Evolutionary conservation across 345 rosid genomes (phyloP), one percentile per base, ranked within the genome.

Genomic region (Gossypium rotundifolium): DNA sequence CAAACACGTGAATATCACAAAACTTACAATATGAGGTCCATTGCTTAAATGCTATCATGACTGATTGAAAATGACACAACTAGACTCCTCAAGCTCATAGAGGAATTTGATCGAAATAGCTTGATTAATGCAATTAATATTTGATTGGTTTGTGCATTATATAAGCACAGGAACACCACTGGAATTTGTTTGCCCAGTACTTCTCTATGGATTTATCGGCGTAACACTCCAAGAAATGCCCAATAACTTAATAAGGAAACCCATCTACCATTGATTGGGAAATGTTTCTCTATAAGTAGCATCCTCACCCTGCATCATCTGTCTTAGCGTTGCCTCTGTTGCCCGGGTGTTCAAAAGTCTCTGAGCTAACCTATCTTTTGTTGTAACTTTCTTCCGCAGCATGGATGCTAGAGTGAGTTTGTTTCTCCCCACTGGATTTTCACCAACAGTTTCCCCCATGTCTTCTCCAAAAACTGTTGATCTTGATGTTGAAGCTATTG

Each of bases 211-310:
- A 51, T 69, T 17, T 9, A 23, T 13, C 60, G 13, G 45, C 73
- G 29, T 52, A 27, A 27, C 73, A 52, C 65, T 57, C 29, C 53
- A 40, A 58, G 44, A 59, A 22, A 60, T 57, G 66, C 20, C 22
- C 45, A 16, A 9, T 14, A 38, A 25, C 54, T 44, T 27, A 59
- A 10, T 0, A 11, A 44, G 42, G 13, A 27, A 57, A 58, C 57
- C 57, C 59, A 61, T 78, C 87, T 87, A 87, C 97, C 98, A 92
- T 70, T 94, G 93, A 81, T 94, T 94, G 76, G 97, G 93, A 42
- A 88, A 83, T 70, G 95, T 86, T 64, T 89, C 97, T 79, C 94
- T 80, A 62, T 81, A 85, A 64, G 78, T 82, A 74, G 87, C 82
- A 75, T 93, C 94, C 61, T 85, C 90, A 3, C 85, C 91, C 16